Percentiles rank a stretch among this genome's conserved stretches.
phyloP scores from a whole-genome alignment of 352 stramenopile species.

The Pythium biforme region DNA sequence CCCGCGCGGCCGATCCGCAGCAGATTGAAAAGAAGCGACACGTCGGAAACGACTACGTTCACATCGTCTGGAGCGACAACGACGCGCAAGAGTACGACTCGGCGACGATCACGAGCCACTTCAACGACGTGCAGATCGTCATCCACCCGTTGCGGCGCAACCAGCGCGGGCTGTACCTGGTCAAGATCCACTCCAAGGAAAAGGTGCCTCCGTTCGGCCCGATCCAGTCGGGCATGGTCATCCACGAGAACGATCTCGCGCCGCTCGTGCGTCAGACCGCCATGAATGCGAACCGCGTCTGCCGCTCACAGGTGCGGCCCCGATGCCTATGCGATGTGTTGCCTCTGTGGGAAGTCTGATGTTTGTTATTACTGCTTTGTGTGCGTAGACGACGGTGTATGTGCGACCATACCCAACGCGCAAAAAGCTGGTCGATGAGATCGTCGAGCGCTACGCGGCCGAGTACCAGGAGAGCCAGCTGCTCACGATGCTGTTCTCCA shows the following conservation, averaged over 20 bases:
- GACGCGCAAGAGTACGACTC: slow-evolving; percentile 70
- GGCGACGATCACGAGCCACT: slow-evolving; percentile 87
- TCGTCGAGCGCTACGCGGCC: slow-evolving; percentile 81
- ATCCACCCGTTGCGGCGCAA: slow-evolving; percentile 70
- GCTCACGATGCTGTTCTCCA: slow-evolving; percentile 73
- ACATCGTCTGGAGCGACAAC: slow-evolving; percentile 88
- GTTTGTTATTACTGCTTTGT: background rate
- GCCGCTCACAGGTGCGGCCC: slow-evolving; percentile 73
- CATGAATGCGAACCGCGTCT: slow-evolving; percentile 89
- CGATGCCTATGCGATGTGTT: no score
- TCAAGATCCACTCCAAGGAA: slow-evolving; percentile 82
- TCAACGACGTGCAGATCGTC: slow-evolving; percentile 87
- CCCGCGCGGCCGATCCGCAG: slow-evolving; percentile 69
- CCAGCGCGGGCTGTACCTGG: slow-evolving; percentile 66
- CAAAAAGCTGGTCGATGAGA: slow-evolving; percentile 87
- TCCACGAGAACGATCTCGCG: slow-evolving; percentile 67
- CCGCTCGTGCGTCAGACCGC: slow-evolving; percentile 78
- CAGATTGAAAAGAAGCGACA: slow-evolving; percentile 91
- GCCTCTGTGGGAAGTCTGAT: slow-evolving; percentile 10
- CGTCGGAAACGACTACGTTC: slow-evolving; percentile 86
- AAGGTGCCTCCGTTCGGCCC: slow-evolving; percentile 80
- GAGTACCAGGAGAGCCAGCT: slow-evolving; percentile 88
- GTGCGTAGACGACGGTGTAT: slow-evolving; percentile 70
- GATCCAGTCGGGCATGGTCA: slow-evolving; percentile 81
- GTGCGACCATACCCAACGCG: slow-evolving; percentile 83